Base-by-base conservation (phyloP, 306 rosid species). In the Quercus suber region DNA sequence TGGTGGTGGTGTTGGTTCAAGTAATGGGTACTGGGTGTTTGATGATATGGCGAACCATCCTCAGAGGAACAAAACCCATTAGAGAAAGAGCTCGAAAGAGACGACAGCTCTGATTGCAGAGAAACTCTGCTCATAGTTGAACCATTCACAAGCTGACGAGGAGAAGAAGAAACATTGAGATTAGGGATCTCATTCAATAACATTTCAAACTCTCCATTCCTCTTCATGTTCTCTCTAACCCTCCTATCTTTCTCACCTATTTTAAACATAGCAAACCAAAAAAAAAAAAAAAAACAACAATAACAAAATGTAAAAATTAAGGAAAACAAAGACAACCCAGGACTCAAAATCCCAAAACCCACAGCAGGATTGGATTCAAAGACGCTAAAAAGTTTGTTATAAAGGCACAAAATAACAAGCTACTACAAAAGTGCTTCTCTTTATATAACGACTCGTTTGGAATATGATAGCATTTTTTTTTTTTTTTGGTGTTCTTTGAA, bases 101-200 rank as follows among this genome's bases (percentile, higher is more conserved):
- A 75, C 31, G 76, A 55, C 45, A 41, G 45, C 28, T 73, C 81
- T 23, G 88, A 61, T 6, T 43, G 45, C 78, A 74, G 76, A 69
- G 86, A 73, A 69, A 75, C 79, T 70, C 84, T 74, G 76, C 71
- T 17, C 3, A 77, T 25, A 35, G 90, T 80, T 51, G 88, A 81
- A 3, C 83, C 76, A 53, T 76, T 78, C 60, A 75, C 68, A 64
- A 58, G 69, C 43, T 77, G 85, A 57, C 76, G 80, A 8, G 43
- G 80, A 75, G 58, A 82, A 76, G 37, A 80, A 67, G 51, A 63
- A 77, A 65, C 75, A 72, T 68, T 81, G 53, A 43, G 41, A 78
- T 10, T 73, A 4, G 63, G 59, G 13, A 71, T 68, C 37, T 75
- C 89, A 79, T 27, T 71, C 25, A 72, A 64, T 43, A 82, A 73